Evolutionary conservation across 352 stramenopile species (phyloP), one percentile per base, ranked within the genome.

Genomic region (Phytophthora sansomeana): DNA sequence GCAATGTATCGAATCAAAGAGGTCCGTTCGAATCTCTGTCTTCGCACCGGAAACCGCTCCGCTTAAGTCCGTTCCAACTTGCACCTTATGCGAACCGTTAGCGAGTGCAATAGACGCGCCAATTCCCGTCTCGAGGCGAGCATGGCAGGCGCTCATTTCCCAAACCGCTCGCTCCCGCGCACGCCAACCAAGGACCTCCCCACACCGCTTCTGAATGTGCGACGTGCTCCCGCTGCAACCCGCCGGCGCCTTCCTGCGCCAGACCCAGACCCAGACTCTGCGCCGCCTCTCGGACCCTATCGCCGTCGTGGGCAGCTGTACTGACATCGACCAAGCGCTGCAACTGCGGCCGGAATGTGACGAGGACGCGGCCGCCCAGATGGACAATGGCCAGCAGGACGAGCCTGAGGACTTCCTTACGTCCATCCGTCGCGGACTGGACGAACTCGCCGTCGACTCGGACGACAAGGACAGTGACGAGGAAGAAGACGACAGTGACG

Each of bases 191-290:
- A 73, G 36, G 17, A 28, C 42, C 21, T 32, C 24, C 19, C 44
- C 2, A 19, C 41, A 33, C 0, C n/a, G 14, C 26, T 49, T 35
- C 38, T 53, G 44, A 61, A 77, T 77, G 63, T 70, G 65, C 42
- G 54, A 73, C 64, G 56, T 74, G 49, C 46, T 63, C 21, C 58
- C 36, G 21, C 68, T 80, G 17, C 72, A 80, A 29, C 72, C 72
- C 29, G 72, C 72, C 43, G 72, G 72, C 53, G 64, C 69, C 47
- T 78, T 81, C 42, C 65, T 78, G 41, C 62, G 57, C 24, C 64
- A 68, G 52, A 26, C 39, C 19, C 38, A 59, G 19, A 59, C 36
- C 51, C 28, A 43, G 48, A 29, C 14, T 26, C 17, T 58, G 13
- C 48, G 26, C 16, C 56, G 28, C 21, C 46, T 48, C 16, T 69